These are phyloP conservation scores for Anethum foeniculum DNA, from an alignment of 140 eudicot genomes.

Conservation along the genomic window DNA sequence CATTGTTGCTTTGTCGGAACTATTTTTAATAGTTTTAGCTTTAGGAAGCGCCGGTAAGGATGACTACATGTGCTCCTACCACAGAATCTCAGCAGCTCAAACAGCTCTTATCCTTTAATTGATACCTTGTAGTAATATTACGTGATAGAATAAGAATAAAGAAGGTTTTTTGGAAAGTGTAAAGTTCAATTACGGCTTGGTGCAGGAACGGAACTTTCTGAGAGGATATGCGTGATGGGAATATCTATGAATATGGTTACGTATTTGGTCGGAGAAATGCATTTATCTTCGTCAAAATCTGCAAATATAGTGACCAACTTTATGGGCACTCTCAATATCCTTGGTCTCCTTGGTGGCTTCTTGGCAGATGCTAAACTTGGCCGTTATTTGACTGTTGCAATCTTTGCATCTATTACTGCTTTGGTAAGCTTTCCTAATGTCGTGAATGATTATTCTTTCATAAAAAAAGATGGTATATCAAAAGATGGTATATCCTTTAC, in stretches of 20 bases:
- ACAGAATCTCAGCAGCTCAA: background rate
- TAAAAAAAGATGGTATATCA: background rate
- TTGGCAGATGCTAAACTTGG: slow-evolving; percentile 93
- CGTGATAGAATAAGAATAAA: background rate
- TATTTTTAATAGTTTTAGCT: too few species aligned
- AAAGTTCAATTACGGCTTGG: slow-evolving; percentile 13
- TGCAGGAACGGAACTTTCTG: slow-evolving; percentile 53
- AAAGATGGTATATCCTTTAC: background rate
- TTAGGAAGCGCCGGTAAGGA: background rate
- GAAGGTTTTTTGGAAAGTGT: background rate
- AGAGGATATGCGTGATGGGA: slow-evolving; percentile 59
- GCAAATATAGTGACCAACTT: slow-evolving; percentile 91
- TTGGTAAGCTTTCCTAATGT: slow-evolving; percentile 41
- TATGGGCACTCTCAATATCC: slow-evolving; percentile 87
- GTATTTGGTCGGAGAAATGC: slow-evolving; percentile 63
- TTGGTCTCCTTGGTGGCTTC: slow-evolving; percentile 83
- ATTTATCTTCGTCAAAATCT: slow-evolving; percentile 72
- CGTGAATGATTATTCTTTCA: background rate
- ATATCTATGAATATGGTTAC: slow-evolving; percentile 61
- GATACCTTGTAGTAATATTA: background rate
- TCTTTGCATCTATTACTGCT: slow-evolving; percentile 69
- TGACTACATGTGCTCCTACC: background rate
- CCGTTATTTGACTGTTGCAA: slow-evolving; percentile 69
- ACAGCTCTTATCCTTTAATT: background rate
- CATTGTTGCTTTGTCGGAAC: too few species aligned